A percentile compares a stretch with the other conserved stretches of the same genome.
Conservation (phyloP, 208 protist species). For the Acanthamoeba sp. region DNA sequence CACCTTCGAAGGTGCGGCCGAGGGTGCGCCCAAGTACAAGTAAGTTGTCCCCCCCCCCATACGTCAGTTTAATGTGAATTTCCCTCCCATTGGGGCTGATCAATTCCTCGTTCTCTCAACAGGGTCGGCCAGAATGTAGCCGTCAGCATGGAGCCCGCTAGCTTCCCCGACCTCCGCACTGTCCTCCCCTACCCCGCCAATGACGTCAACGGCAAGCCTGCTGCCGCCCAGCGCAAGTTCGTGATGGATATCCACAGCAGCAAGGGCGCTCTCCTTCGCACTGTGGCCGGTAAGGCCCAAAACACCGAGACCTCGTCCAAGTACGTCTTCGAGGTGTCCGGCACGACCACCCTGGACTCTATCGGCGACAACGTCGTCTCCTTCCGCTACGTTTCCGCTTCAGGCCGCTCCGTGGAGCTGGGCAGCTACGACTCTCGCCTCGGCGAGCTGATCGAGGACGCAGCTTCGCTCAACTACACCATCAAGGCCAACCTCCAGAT, state of each 20-base stretch:
- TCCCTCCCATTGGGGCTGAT: too few species aligned
- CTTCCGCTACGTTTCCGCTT: slow-evolving; percentile 62
- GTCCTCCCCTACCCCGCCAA: neutral
- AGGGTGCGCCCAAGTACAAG: slow-evolving; percentile 60
- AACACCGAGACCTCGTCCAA: neutral
- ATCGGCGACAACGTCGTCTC: slow-evolving; percentile 64
- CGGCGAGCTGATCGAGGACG: slow-evolving; percentile 61
- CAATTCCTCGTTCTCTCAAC: neutral
- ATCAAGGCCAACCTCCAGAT: slow-evolving; percentile 22
- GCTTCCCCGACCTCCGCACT: slow-evolving; percentile 66
- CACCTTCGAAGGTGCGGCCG: slow-evolving; percentile 43
- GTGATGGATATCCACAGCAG: slow-evolving; percentile 58
- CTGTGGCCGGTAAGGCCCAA: slow-evolving; percentile 24
- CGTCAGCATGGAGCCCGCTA: slow-evolving; percentile 56
- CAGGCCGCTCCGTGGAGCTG: neutral
- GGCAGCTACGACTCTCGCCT: slow-evolving; percentile 55
- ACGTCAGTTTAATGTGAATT: neutral
- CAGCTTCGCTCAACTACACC: slow-evolving; percentile 47
- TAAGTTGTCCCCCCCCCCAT: neutral
- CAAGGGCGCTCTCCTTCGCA: slow-evolving; percentile 12
- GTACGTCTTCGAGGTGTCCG: slow-evolving; percentile 66
- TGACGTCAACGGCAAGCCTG: slow-evolving; percentile 13
- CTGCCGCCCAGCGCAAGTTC: slow-evolving; percentile 28
- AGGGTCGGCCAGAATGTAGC: slow-evolving; percentile 44
- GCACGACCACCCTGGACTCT: slow-evolving; percentile 20